Evolutionary conservation across 768 basidiomycete species (phyloP).

Genomic region (Suillus brevipes): DNA sequence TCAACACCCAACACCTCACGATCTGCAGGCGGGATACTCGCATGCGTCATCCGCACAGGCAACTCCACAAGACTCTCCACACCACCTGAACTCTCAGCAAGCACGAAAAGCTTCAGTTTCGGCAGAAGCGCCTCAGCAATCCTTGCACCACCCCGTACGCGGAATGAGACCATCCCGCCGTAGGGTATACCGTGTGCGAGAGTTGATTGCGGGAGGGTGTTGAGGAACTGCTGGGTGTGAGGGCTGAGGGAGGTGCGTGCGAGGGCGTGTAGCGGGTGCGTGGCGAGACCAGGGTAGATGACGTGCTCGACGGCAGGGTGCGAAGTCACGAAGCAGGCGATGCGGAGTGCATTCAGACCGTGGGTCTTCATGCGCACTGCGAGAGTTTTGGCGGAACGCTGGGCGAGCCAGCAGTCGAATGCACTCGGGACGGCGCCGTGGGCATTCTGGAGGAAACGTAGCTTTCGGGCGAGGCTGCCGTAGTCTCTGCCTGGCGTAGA

Average conservation of each 20-base stretch:
- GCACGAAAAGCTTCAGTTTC: conserved; percentile 62
- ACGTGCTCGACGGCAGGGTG: conserved; percentile 72
- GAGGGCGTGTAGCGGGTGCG: conserved; percentile 63
- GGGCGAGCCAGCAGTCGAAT: conserved; percentile 88
- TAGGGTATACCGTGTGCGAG: conserved; percentile 48
- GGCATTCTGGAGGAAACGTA: conserved; percentile 90
- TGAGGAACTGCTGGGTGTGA: conserved; percentile 68
- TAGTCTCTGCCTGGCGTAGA: conserved; percentile 33
- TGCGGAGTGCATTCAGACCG: conserved; percentile 75
- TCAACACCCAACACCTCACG: conserved; percentile 74
- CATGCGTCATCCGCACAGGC: conserved; percentile 89
- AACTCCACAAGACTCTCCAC: conserved; percentile 90
- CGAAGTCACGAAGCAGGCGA: conserved; percentile 62
- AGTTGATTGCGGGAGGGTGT: conserved; percentile 35
- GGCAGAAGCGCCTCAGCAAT: conserved; percentile 71
- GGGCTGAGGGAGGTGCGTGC: conserved; percentile 65
- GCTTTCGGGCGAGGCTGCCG: conserved; percentile 45
- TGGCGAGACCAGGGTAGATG: conserved; percentile 79
- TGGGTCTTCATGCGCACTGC: conserved; percentile 86
- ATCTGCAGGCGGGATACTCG: conserved; percentile 67
- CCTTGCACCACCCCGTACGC: conserved; percentile 49
- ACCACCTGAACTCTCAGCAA: conserved; percentile 90
- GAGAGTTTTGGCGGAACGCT: conserved; percentile 90
- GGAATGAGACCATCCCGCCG: conserved; percentile 85
- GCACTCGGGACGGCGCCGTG: conserved; percentile 82